Base-by-base conservation (phyloP, 495 filamentous ascomycete species). In the Tuber borchii region DNA sequence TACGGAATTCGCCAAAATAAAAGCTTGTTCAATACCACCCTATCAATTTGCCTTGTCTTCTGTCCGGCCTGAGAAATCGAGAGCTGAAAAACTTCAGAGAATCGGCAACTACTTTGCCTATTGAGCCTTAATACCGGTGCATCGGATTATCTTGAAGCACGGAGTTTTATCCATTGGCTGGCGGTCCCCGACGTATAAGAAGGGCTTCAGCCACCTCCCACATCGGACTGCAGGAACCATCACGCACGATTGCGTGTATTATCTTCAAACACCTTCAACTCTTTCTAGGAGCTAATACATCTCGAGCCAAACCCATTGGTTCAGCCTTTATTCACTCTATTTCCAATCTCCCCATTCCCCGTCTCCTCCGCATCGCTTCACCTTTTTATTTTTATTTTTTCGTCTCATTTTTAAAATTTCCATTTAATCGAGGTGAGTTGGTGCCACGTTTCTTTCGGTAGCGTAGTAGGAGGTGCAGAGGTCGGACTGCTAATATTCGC, bases 201-300 rank as follows among this genome's bases (percentile, higher is more conserved):
- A 65, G 56, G 26, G 12, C 56, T 65, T 65, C 56, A 10, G 16
- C 56, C 56, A 12, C n/a, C 56, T 65, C 56, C 56, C 26, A 65
- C 56, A 65, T 31, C 3, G 56, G 26, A 17, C 56, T 65, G 56
- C 56, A 65, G 56, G 56, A 65, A 65, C 56, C 12, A 65, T 31
- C 16, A 65, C 56, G 56, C 56, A 65, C 56, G 56, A 65, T 65
- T 65, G 56, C 56, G 56, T 65, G 56, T 65, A 65, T 65, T 31
- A 16, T 65, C 56, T 65, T 65, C 56, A 65, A 65, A 65, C 56
- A 65, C 56, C n/a, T 31, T 31, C 56, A 65, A 22, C 56, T 31
- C 56, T 65, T 65, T 65, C 56, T 12, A 65, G 56, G 56, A 65
- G 56, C 26, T 65, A 26, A 65, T 65, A 65, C 56, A 31, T 65